These are phyloP conservation scores for Phlebiopsis gigantea DNA, from an alignment of 768 basidiomycete species.

Conservation along the genomic window DNA sequence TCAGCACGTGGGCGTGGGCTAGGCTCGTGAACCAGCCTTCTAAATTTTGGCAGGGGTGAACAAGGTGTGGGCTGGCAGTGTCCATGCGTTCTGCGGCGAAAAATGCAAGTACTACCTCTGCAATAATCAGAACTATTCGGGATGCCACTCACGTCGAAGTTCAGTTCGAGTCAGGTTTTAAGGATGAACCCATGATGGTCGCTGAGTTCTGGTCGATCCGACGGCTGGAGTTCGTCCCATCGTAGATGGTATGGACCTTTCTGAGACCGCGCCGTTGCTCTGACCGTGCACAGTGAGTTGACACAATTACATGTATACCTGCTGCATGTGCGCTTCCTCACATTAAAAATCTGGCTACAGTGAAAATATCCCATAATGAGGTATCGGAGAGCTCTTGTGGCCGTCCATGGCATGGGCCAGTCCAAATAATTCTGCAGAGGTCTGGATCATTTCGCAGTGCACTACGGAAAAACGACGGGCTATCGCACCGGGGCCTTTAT, in stretches of 20 bases:
- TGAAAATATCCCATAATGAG: conserved; percentile 23
- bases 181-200: conserved; percentile 26
- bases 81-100: no score
- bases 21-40: no score
- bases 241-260: conserved; percentile 21
- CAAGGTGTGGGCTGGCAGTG: conserved; percentile 28
- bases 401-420: conserved; percentile 32
- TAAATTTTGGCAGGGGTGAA: no score
- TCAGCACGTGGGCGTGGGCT: conserved; percentile 28
- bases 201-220: conserved; percentile 19
- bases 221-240: conserved; percentile 21
- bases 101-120: conserved; percentile 22
- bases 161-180: conserved; percentile 6
- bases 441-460: conserved; percentile 31
- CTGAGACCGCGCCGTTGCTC: conserved; percentile 26
- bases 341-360: conserved; percentile 6
- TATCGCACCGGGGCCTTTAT: conserved; percentile 32
- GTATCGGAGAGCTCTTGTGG: conserved; percentile 29
- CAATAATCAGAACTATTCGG: conserved; percentile 21
- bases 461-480: conserved; percentile 31
- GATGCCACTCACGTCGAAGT: conserved; percentile 17
- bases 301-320: no score
- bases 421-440: conserved; percentile 13
- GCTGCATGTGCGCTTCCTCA: background rate
- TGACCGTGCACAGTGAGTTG: conserved; percentile 34